phyloP scores from a whole-genome alignment of 1,284 basidiomycete genomes.

The Moniliophthora roreri region DNA sequence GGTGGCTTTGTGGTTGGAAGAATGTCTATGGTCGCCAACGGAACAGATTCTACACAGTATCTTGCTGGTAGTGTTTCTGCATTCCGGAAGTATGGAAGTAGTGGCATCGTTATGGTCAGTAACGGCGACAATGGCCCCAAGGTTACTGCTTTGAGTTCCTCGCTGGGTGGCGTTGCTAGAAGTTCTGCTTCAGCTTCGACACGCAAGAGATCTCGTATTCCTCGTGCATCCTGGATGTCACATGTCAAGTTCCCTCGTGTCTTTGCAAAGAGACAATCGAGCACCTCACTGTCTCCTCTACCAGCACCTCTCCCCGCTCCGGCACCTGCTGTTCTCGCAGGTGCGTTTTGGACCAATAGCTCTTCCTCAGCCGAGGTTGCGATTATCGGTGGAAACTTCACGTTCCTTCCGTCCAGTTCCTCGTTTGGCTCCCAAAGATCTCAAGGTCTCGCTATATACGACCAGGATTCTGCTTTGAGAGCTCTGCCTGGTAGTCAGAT shows the following conservation, averaged over 20 bases:
- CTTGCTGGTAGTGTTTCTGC: slow-evolving; percentile 64
- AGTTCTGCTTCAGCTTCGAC: slow-evolving; percentile 26
- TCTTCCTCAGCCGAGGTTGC: slow-evolving; percentile 65
- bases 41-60: slow-evolving; percentile 54
- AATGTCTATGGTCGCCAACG: slow-evolving; percentile 71
- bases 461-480: slow-evolving; percentile 51
- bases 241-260: slow-evolving; percentile 45
- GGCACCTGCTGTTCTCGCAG: slow-evolving; percentile 83
- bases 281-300: slow-evolving; percentile 43
- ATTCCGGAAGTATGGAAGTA: slow-evolving; percentile 62
- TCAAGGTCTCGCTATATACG: slow-evolving; percentile 75
- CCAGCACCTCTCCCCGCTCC: slow-evolving; percentile 55
- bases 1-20: slow-evolving; percentile 77
- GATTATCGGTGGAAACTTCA: slow-evolving; percentile 91
- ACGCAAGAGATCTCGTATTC: slow-evolving; percentile 38
- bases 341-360: slow-evolving; percentile 88
- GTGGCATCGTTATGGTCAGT: slow-evolving; percentile 69
- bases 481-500: slow-evolving; percentile 61
- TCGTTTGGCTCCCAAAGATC: slow-evolving; percentile 38
- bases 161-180: slow-evolving; percentile 41
- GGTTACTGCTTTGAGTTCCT: slow-evolving; percentile 57
- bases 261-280: slow-evolving; percentile 51
- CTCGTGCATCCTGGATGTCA: slow-evolving; percentile 50
- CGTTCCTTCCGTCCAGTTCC: slow-evolving; percentile 49
- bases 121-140: slow-evolving; percentile 57